Evolutionary conservation across 2,329 filamentous ascomycete genomes (phyloP).

Genomic region (Neoscytalidium dimidiatum): DNA sequence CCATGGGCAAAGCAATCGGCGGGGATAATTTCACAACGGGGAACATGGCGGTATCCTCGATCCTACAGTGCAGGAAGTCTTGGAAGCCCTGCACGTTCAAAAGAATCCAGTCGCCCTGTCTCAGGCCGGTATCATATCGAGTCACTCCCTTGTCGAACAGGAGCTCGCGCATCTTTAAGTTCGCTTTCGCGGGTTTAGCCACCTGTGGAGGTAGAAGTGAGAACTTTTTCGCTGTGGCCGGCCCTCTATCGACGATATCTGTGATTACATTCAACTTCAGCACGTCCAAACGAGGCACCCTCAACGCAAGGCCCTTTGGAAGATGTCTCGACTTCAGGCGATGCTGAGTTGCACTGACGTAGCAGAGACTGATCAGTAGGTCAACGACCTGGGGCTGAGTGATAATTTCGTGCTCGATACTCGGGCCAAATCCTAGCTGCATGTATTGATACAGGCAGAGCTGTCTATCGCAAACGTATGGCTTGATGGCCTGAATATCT

Average conservation of each 20-base stretch:
- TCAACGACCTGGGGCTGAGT: constrained; percentile 82
- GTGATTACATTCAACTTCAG: constrained; percentile 22
- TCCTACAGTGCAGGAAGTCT: background rate
- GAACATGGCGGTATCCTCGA: background rate
- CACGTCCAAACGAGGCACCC: constrained; percentile 44
- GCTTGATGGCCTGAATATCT: constrained; percentile 70
- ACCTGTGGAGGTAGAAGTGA: background rate
- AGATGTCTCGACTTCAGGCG: constrained; percentile 28
- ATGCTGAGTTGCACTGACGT: constrained; percentile 52
- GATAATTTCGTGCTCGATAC: constrained; percentile 80
- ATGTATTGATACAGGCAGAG: constrained; percentile 90
- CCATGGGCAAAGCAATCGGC: background rate
- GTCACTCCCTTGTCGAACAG: constrained; percentile 35
- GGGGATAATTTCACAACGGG: background rate
- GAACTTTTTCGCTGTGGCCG: background rate
- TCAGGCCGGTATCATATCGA: constrained; percentile 30
- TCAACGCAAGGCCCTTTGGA: constrained; percentile 58
- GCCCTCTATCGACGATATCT: background rate
- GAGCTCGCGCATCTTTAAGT: constrained; percentile 39
- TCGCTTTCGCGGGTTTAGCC: background rate
- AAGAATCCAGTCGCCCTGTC: constrained; percentile 56
- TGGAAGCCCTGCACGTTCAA: constrained; percentile 27
- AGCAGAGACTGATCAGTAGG: constrained; percentile 80
- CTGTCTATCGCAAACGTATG: constrained; percentile 70
- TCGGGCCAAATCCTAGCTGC: constrained; percentile 79